These are phyloP conservation scores for Aphanomyces invadans DNA, from an alignment of 352 stramenopile species.

Conservation along the genomic window DNA sequence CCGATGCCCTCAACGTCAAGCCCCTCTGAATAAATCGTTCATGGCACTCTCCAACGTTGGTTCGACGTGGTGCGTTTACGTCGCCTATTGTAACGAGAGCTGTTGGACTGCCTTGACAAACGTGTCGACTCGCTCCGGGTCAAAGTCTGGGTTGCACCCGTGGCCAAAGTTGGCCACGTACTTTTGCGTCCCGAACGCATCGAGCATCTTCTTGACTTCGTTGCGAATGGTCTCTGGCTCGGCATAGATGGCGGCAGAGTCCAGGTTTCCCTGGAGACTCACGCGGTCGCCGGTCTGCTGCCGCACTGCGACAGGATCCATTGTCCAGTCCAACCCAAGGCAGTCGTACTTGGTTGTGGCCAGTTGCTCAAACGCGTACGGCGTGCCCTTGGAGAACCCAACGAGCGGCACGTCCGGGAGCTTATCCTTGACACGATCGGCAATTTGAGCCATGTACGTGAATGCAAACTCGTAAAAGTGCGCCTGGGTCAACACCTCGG, in stretches of 20 bases:
- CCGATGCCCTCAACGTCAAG: constrained; percentile 55
- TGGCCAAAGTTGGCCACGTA: constrained; percentile 98
- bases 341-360: constrained; percentile 90
- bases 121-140: constrained; percentile 86
- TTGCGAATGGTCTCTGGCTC: constrained; percentile 77
- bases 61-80: too few relatives aligned
- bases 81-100: constrained; percentile 74
- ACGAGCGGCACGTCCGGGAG: constrained; percentile 58
- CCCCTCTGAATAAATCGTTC: neutral
- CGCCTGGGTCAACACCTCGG: constrained; percentile 88
- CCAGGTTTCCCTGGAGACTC: constrained; percentile 90
- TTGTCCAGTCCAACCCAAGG: constrained; percentile 89
- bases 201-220: constrained; percentile 89
- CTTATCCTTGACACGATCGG: constrained; percentile 64
- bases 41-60: neutral
- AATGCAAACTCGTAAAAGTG: constrained; percentile 94
- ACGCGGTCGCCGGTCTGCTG: constrained; percentile 63
- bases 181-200: constrained; percentile 89
- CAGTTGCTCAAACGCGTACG: constrained; percentile 67
- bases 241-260: constrained; percentile 84
- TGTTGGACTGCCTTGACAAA: constrained; percentile 97
- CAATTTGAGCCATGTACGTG: constrained; percentile 84
- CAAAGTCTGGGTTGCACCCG: constrained; percentile 95
- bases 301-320: constrained; percentile 84
- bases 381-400: constrained; percentile 81